A percentile compares a stretch with the other conserved stretches of the same genome.
Conservation (phyloP, 1,139 yeast genomes). For the Hyphopichia fennica region DNA sequence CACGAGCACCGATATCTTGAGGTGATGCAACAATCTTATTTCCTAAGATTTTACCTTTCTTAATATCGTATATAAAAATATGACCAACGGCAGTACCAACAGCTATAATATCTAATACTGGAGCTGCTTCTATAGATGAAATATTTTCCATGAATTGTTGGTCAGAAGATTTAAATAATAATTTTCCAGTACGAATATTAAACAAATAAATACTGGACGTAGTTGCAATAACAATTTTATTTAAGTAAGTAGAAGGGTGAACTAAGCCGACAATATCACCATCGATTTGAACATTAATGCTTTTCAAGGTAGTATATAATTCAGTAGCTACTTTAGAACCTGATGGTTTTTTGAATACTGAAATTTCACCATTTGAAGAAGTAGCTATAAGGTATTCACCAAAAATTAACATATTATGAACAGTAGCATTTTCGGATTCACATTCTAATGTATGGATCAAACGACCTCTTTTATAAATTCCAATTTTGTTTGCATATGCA, state of each 20-base stretch:
- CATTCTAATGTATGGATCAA: conserved; percentile 55
- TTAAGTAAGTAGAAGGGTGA: conserved; percentile 91
- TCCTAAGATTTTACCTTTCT: conserved; percentile 58
- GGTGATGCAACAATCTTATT: conserved; percentile 60
- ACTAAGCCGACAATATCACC: conserved; percentile 69
- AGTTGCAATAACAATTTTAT: conserved; percentile 79
- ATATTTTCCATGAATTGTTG: conserved; percentile 51
- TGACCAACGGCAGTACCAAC: conserved; percentile 74
- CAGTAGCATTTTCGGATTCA: conserved; percentile 27
- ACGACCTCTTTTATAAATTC: conserved; percentile 81
- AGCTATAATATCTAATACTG: conserved; percentile 82
- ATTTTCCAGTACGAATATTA: conserved; percentile 78
- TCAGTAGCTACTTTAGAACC: conserved; percentile 57
- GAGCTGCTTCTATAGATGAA: conserved; percentile 75
- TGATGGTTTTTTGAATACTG: conserved; percentile 60
- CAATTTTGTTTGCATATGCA: conserved; percentile 68
- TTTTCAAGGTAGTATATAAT: conserved; percentile 60
- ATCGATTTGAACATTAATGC: conserved; percentile 54
- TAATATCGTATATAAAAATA: conserved; percentile 65
- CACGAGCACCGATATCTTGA: conserved; percentile 44
- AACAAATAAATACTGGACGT: conserved; percentile 60
- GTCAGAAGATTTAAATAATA: conserved; percentile 56
- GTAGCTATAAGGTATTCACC: conserved; percentile 76
- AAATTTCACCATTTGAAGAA: conserved; percentile 53
- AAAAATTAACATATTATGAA: conserved; percentile 59